These are phyloP conservation scores for Conticribra weissflogii DNA, from an alignment of 108 stramenopile species.

Conservation along the genomic window DNA sequence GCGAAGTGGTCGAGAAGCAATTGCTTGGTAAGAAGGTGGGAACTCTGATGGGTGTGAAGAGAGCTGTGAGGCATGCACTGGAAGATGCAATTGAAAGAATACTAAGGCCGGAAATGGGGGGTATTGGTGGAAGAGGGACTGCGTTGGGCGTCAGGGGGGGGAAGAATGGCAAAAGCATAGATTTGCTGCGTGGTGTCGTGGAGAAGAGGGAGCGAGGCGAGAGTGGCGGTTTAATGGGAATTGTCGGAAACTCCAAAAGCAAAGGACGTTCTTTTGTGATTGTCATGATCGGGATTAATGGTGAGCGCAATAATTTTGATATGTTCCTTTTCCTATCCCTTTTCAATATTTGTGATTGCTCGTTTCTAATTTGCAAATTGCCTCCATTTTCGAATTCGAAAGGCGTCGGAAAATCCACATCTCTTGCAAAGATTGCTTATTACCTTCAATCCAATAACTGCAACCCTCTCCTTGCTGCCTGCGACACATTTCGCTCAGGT, in stretches of 20 bases:
- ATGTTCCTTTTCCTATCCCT: slow-evolving; percentile 42
- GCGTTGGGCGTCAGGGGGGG: not conserved
- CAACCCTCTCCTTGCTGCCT: slow-evolving; percentile 89
- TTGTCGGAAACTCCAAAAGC: slow-evolving; percentile 28
- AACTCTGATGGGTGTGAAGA: slow-evolving; percentile 74
- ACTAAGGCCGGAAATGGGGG: slow-evolving; percentile 50
- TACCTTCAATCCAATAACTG: slow-evolving; percentile 82
- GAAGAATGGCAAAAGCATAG: slow-evolving; percentile 43
- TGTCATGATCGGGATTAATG: slow-evolving; percentile 97
- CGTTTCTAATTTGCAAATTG: slow-evolving; percentile 1
- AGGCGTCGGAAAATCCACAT: slow-evolving; percentile 89
- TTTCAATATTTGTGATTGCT: slow-evolving; percentile 17
- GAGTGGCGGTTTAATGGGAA: slow-evolving; percentile 45
- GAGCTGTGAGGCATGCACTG: slow-evolving; percentile 83
- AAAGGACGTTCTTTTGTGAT: slow-evolving; percentile 78
- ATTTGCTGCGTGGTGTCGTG: slow-evolving; percentile 63
- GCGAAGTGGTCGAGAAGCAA: slow-evolving; percentile 55
- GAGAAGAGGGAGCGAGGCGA: slow-evolving; percentile 52
- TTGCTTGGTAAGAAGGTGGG: slow-evolving; percentile 75
- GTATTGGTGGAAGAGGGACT: slow-evolving; percentile 16
- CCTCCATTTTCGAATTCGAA: slow-evolving; percentile 34
- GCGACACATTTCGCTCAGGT: slow-evolving; percentile 98
- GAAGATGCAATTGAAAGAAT: slow-evolving; percentile 69
- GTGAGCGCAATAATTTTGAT: slow-evolving; percentile 72
- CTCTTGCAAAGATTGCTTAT: slow-evolving; percentile 91